Evolutionary conservation across 345 rosid species (phyloP).

Genomic region (Passiflora organensis): DNA sequence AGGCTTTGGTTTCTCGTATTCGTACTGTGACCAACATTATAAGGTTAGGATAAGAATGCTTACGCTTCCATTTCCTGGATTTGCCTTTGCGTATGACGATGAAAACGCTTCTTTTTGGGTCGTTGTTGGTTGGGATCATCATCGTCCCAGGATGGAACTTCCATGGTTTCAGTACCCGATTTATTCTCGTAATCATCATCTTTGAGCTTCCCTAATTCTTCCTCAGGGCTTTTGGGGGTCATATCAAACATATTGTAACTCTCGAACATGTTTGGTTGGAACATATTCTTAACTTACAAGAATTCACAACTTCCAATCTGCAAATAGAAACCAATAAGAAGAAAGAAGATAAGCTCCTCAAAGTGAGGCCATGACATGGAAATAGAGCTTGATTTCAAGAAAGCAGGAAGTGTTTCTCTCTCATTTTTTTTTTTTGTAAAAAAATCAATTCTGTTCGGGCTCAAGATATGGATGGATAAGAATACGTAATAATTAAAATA

Average conservation of each 20-base stretch:
- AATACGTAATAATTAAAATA: no score
- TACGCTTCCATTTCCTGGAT: constrained; percentile 97
- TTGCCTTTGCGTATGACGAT: constrained; percentile 91
- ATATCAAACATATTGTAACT: constrained; percentile 62
- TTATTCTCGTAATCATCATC: constrained; percentile 78
- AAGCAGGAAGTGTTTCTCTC: no score
- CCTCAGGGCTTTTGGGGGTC: constrained; percentile 49
- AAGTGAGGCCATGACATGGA: not conserved
- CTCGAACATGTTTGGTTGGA: constrained; percentile 70
- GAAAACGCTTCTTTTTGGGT: constrained; percentile 76
- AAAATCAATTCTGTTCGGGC: no score
- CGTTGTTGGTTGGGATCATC: constrained; percentile 71
- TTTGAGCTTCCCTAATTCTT: constrained; percentile 47
- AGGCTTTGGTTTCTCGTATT: no score
- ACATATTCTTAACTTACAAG: constrained; percentile 35
- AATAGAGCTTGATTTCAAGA: not conserved
- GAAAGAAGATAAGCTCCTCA: not conserved
- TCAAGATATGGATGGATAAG: no score
- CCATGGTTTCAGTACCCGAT: constrained; percentile 67
- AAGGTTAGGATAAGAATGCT: constrained; percentile 9
- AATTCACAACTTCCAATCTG: not conserved
- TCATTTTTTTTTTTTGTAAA: no score
- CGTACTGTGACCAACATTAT: no score
- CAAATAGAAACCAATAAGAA: not conserved
- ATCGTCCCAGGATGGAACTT: constrained; percentile 62